A percentile compares a stretch with the other conserved stretches of the same genome.
These are phyloP conservation scores for Linnemannia schmuckeri DNA, from an alignment of 192 early-diverging fungal species.

Conservation along the genomic window DNA sequence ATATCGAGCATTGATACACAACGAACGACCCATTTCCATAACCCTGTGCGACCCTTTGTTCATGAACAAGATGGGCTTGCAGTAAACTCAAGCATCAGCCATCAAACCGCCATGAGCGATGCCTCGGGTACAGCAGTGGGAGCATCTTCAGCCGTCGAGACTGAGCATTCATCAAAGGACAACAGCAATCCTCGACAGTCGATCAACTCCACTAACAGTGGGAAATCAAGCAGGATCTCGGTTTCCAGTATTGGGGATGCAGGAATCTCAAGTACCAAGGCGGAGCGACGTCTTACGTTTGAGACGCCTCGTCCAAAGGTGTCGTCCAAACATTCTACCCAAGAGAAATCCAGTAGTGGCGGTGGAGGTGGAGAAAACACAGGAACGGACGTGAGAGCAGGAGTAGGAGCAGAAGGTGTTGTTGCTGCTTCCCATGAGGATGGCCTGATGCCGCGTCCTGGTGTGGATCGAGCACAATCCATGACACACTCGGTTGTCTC, in stretches of 20 bases:
- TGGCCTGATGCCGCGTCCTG: conserved; percentile 2
- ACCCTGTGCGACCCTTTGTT: conserved; percentile 12
- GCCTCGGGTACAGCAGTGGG: conserved; percentile 22
- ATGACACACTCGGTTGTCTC: conserved; percentile 15
- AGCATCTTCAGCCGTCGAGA: conserved; percentile 16
- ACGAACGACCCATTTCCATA: neutral
- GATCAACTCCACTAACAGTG: conserved; percentile 17
- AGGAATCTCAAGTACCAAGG: neutral
- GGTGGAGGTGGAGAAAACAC: neutral
- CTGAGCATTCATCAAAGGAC: neutral
- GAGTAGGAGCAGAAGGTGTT: neutral
- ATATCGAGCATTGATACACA: neutral
- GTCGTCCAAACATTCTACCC: neutral
- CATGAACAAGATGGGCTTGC: conserved; percentile 4
- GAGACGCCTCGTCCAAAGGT: conserved; percentile 14
- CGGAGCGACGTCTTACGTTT: conserved; percentile 24
- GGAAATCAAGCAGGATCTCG: conserved; percentile 8
- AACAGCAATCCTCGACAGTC: conserved; percentile 17
- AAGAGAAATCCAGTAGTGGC: neutral
- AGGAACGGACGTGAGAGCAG: neutral
- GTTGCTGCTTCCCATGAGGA: neutral
- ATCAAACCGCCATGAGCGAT: conserved; percentile 32
- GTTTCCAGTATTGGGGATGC: conserved; percentile 13
- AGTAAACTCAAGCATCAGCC: conserved; percentile 23
- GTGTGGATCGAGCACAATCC: conserved; percentile 1